Evolutionary conservation across 352 stramenopile species (phyloP).

Genomic region (Aphanomyces cochlioides): DNA sequence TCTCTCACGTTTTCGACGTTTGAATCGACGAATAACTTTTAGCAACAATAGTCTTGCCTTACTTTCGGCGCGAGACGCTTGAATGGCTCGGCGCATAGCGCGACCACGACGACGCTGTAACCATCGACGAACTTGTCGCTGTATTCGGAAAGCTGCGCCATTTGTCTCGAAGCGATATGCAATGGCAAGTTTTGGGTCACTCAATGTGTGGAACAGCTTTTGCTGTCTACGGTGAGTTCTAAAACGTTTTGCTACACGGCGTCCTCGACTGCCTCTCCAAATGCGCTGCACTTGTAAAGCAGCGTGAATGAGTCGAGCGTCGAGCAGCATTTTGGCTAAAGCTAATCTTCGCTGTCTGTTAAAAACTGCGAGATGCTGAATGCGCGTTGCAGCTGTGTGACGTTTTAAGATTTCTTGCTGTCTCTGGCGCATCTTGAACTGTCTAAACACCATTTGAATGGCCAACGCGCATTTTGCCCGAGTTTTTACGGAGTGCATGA

Average conservation of each 20-base stretch:
- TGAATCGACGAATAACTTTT: not conserved
- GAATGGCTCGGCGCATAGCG: not conserved
- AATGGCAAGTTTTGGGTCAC: constrained; percentile 13
- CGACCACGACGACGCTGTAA: constrained; percentile 8
- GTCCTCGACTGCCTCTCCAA: not conserved
- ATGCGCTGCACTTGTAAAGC: constrained; percentile 8
- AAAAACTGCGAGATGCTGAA: constrained; percentile 16
- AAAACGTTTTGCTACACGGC: not conserved
- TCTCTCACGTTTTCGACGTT: not conserved
- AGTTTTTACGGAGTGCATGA: not conserved
- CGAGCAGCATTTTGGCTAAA: constrained; percentile 21
- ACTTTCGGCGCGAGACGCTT: not conserved
- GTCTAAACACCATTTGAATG: constrained; percentile 27
- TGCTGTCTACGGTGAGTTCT: not conserved
- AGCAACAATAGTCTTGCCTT: not conserved
- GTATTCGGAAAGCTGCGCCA: constrained; percentile 26
- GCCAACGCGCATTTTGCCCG: not conserved
- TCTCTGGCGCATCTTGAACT: not conserved
- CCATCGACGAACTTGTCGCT: constrained; percentile 3
- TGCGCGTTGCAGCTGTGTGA: constrained; percentile 4
- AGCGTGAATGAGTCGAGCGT: not conserved
- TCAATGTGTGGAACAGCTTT: not conserved
- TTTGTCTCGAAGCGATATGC: constrained; percentile 24
- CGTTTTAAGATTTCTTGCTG: not conserved
- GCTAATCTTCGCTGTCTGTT: constrained; percentile 6